Evolutionary conservation across 192 early-diverging fungal genomes (phyloP), one percentile per base, ranked within the genome.

Genomic region (Coemansia sp.): DNA sequence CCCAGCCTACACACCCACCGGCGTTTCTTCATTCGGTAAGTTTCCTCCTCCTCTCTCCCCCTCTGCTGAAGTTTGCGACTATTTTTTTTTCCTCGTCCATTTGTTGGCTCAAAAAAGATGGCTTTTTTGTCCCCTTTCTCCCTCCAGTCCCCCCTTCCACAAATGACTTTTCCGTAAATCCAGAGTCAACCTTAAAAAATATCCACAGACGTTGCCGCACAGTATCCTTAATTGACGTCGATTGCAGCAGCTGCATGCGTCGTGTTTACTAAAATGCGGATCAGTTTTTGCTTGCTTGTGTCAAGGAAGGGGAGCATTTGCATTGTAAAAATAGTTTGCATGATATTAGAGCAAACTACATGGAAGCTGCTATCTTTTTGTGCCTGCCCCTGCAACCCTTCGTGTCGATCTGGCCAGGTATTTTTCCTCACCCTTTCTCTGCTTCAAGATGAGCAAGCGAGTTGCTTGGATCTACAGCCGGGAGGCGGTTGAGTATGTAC

Each of bases 1-100:
- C 7, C 59, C 67, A 16, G 47, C 64, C 18, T 67, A 67, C 48
- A 47, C 59, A 30, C 48, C 64, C 20, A 45, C 23, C 11, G 40
- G 53, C 15, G 53, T 57, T 16, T 46, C 65, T 14, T 53, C 60
- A 16, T 64, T 75, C 43, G 66, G 71, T 75, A 75, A 75, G 71
- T 69, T 47, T 28, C 36, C 6, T 37, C 2, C 11, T n/a, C 42
- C 18, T 43, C n/a, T 2, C 8, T 45, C 43, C 46, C 46, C 46
- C 46, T 48, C 30, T 34, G 7, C 32, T 34, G 1, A 1, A 34
- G 32, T 34, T 16, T 48, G 6, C 45, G 17, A n/a, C 20, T 32
- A 17, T 48, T 31, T 48, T 31, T 23, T 31, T 20, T 28, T 28
- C 23, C 12, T 12, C 28, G 46, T 17, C 46, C 23, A 47, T 48